Base-by-base conservation (phyloP, 2,329 filamentous ascomycete species). In the Paracoccidioides brasiliensis region DNA sequence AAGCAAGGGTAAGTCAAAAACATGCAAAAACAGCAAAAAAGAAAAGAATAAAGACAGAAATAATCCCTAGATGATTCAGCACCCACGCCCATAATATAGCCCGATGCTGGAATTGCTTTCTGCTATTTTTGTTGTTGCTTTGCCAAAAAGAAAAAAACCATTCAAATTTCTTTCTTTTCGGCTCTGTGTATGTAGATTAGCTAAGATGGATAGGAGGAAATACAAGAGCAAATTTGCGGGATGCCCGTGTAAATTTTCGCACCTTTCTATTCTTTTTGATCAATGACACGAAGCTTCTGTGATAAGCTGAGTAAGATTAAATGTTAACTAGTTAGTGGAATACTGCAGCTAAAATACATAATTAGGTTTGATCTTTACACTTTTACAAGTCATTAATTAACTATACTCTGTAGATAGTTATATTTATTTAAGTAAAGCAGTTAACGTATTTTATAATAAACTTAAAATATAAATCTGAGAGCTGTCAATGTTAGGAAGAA, bases 11-110 rank as follows among this genome's bases (percentile, higher is more conserved):
- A 22, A 22, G 22, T 1, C 22, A 22, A 22, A 22, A 22, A 22
- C 2, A 2, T 22, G 22, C 22, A 22, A 22, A 53, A 15, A 28
- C 28, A 35, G 32, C n/a, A 22, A 53, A 33, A 40, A 38, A n/a
- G 54, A 43, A 49, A 49, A 42, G 15, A 57, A 30, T 41, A 33
- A 52, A 52, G 30, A 41, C 22, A 59, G 61, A 60, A 61, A 61
- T 58, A 61, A 58, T 59, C 59, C 57, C 58, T 64, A 62, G 58
- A 57, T 60, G 57, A 22, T 61, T 60, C 60, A 59, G 61, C 57
- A 55, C 50, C 57, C 54, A 50, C 52, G 55, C 60, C 55, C 58
- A 60, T 59, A 58, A 62, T 60, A 61, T 60, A 64, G 60, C 61
- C 60, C 58, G 61, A 62, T 60, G 61, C 63, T 63, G 56, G 56